Evolutionary conservation across 2,329 filamentous ascomycete genomes (phyloP), one percentile per base, ranked within the genome.

Genomic region (Nigrospora osmanthi): DNA sequence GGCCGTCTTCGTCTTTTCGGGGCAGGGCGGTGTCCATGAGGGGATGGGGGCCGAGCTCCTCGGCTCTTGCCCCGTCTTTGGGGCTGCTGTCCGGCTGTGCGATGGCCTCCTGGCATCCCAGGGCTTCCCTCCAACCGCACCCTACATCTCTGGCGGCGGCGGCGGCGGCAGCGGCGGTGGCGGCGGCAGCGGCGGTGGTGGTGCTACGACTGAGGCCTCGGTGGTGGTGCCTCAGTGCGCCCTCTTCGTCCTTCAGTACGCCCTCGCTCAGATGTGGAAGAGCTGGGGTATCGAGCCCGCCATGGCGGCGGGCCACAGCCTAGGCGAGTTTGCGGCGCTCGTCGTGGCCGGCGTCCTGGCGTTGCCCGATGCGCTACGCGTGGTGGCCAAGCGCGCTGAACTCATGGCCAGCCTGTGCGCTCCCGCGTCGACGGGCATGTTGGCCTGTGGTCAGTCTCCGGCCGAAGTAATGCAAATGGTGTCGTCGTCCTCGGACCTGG

Each of bases 21-120:
- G 49, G 12, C 49, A 50, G 33, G 49, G 49, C 3, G 44, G 35
- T 14, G 23, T 48, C 14, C 52, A 53, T 40, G 42, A 45, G 14
- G 52, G 52, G 12, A 53, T 53, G 52, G 52, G 52, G 16, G 30
- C 34, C 16, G 43, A 48, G 33, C 42, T 53, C 28, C 41, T 53
- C 19, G 37, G 37, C 30, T 49, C 46, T n/a, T 49, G 34, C 23
- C 46, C 49, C 11, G 12, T 35, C 6, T 51, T 51, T 35, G 36
- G 37, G 33, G 47, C 45, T 9, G 45, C 19, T 3, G 34, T 50
- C 10, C 28, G 42, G 37, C 35, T 28, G 14, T 53, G 49, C 28
- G 51, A 53, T 11, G 13, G 32, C 13, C 40, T 48, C 15, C 36
- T 53, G 10, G n/a, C n/a, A n/a, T n/a, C n/a, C n/a, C n/a, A n/a